These are phyloP conservation scores for Lunularia cruciata DNA, from an alignment of 225 moss, liverwort and hornwort species.

Conservation along the genomic window DNA sequence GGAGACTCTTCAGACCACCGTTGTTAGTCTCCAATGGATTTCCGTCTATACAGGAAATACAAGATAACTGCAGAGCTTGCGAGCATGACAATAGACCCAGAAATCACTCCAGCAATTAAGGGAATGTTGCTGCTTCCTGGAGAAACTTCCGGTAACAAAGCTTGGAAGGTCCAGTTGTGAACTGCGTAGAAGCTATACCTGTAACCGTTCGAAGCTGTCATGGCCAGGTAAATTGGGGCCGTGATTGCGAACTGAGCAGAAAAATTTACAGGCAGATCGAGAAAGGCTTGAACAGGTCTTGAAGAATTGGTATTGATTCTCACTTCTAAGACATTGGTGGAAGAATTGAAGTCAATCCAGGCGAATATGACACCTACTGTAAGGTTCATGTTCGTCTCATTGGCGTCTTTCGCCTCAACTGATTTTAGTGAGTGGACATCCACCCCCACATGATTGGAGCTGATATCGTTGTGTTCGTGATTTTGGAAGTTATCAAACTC, in stretches of 20 bases:
- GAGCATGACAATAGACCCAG: too few species aligned
- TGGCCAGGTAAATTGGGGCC: constrained; percentile 11
- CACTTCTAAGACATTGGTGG: constrained; percentile 17
- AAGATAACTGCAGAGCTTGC: too few species aligned
- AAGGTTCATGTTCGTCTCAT: neutral
- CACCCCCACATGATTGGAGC: neutral
- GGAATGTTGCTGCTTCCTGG: too few species aligned
- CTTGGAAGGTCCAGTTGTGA: constrained; percentile 10
- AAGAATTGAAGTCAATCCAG: constrained; percentile 11
- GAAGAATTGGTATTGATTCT: constrained; percentile 8
- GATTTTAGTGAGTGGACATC: neutral
- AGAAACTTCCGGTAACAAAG: neutral
- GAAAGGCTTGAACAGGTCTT: constrained; percentile 5
- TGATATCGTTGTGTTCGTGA: too few species aligned
- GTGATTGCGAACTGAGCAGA: neutral
- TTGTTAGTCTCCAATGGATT: too few species aligned
- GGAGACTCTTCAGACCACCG: too few species aligned
- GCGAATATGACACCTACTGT: neutral
- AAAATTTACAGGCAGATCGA: constrained; percentile 13
- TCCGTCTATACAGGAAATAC: too few species aligned
- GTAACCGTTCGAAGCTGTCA: constrained; percentile 13
- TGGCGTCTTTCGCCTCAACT: neutral
- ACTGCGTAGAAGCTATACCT: neutral
- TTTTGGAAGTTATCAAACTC: neutral
- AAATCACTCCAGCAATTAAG: too few species aligned